Evolutionary conservation across 257 asterid species (phyloP).

Genomic region (Salvia splendens): DNA sequence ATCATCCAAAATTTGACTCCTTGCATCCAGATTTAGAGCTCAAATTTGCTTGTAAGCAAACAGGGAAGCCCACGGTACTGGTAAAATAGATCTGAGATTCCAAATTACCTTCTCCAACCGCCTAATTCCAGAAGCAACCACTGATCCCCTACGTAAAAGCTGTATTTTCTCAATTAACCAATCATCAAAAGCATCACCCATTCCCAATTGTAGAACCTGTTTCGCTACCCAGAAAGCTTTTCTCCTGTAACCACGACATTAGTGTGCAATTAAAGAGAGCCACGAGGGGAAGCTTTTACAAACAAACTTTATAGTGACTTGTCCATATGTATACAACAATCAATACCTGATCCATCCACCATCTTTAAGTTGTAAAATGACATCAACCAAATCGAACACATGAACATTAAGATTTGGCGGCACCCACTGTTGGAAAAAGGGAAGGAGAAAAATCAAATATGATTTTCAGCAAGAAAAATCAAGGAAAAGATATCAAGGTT

Average conservation of each 20-base stretch:
- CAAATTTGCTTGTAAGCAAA: slow-evolving; percentile 16
- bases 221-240: slow-evolving; percentile 98
- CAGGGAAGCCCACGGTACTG: slow-evolving; percentile 16
- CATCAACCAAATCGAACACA: slow-evolving; percentile 83
- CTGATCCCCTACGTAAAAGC: slow-evolving; percentile 77
- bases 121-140: slow-evolving; percentile 82
- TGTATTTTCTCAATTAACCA: slow-evolving; percentile 96
- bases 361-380: slow-evolving; percentile 88
- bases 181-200: slow-evolving; percentile 99
- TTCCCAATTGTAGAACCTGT: slow-evolving; percentile 94
- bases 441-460: slow-evolving; percentile 33
- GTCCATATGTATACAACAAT: slow-evolving; percentile 22
- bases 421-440: slow-evolving; percentile 69
- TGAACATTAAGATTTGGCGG: slow-evolving; percentile 88
- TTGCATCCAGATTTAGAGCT: slow-evolving; percentile 9
- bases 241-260: slow-evolving; percentile 60
- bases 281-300: slow-evolving; percentile 17
- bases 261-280: slow-evolving; percentile 23
- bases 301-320: slow-evolving; percentile 27
- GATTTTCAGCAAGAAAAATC: slow-evolving; percentile 29
- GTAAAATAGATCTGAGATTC: slow-evolving; percentile 19
- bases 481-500: slow-evolving; percentile 3
- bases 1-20: not conserved
- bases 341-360: slow-evolving; percentile 99
- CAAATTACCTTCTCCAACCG: slow-evolving; percentile 80